phyloP scores from a whole-genome alignment of 345 rosid species.

The Cardiospermum halicacabum region DNA sequence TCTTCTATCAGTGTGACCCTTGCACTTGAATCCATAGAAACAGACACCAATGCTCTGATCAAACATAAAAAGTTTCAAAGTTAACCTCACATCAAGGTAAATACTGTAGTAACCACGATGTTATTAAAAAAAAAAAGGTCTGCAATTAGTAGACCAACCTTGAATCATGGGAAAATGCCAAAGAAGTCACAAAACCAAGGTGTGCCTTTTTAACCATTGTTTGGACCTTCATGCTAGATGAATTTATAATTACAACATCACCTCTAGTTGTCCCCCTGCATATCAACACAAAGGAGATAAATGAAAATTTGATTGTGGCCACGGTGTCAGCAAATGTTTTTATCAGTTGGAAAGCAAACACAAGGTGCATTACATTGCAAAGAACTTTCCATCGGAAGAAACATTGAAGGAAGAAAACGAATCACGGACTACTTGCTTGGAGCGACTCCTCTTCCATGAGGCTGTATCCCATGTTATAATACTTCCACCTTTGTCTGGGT shows the following conservation, averaged over 20 bases:
- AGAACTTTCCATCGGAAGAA: conserved; percentile 74
- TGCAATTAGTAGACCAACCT: conserved; percentile 37
- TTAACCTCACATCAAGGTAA: background rate
- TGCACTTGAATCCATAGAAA: conserved; percentile 89
- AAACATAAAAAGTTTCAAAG: conserved; percentile 12
- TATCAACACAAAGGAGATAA: conserved; percentile 9
- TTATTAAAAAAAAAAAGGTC: background rate
- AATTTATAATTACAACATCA: conserved; percentile 51
- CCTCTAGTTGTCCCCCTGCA: conserved; percentile 77
- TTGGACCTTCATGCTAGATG: conserved; percentile 41
- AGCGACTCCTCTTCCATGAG: conserved; percentile 51
- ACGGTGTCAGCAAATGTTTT: conserved; percentile 8
- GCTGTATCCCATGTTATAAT: conserved; percentile 68
- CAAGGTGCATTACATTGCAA: conserved; percentile 57
- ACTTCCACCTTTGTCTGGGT: conserved; percentile 61
- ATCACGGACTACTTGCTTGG: conserved; percentile 52
- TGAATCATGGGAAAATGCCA: conserved; percentile 81
- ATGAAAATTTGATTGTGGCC: background rate
- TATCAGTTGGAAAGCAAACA: conserved; percentile 2
- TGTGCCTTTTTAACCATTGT: conserved; percentile 64
- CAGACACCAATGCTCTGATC: conserved; percentile 72
- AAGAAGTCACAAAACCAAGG: conserved; percentile 76
- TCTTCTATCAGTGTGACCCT: conserved; percentile 60
- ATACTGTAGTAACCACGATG: background rate
- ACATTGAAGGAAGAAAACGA: conserved; percentile 65